A percentile compares a stretch with the other conserved stretches of the same genome.
Conservation (phyloP, 768 basidiomycete species). For the Amanita brunnescens region DNA sequence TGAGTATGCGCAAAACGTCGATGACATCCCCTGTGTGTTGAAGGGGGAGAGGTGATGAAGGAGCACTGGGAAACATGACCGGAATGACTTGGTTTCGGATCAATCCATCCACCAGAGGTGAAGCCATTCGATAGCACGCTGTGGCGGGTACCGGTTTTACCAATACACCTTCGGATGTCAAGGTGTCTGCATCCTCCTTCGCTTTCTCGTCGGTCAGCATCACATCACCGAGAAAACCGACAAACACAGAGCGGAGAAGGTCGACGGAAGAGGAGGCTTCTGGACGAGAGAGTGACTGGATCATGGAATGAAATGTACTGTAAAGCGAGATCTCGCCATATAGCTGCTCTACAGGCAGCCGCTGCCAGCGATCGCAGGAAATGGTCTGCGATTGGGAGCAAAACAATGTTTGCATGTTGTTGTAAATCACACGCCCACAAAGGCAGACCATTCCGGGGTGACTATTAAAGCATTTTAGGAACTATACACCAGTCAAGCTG, state of each 20-base stretch:
- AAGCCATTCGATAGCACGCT: background rate
- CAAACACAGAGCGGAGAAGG: conserved; percentile 9
- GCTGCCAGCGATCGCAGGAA: conserved; percentile 5
- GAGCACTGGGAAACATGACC: conserved; percentile 6
- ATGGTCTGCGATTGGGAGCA: background rate
- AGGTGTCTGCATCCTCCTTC: background rate
- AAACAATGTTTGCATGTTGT: background rate
- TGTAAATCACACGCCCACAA: conserved; percentile 7
- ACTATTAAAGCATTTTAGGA: conserved; percentile 3
- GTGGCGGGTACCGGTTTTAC: background rate
- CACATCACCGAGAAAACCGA: conserved; percentile 4
- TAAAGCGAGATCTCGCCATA: conserved; percentile 1
- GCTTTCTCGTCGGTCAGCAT: background rate
- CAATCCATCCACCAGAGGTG: background rate
- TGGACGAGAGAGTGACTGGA: conserved; percentile 3
- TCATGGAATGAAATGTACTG: conserved; percentile 8
- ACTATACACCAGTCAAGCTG: conserved; percentile 4
- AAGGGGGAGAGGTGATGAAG: conserved; percentile 3
- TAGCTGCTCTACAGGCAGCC: conserved; percentile 1
- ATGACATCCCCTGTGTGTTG: background rate
- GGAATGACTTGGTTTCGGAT: background rate
- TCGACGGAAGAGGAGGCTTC: conserved; percentile 3
- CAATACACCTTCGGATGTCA: background rate
- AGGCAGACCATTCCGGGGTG: conserved; percentile 12
- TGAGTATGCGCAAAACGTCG: conserved; percentile 7